Evolutionary conservation across 176 grass and related monocot genomes (phyloP).

Genomic region (Bolboschoenus planiculmis): DNA sequence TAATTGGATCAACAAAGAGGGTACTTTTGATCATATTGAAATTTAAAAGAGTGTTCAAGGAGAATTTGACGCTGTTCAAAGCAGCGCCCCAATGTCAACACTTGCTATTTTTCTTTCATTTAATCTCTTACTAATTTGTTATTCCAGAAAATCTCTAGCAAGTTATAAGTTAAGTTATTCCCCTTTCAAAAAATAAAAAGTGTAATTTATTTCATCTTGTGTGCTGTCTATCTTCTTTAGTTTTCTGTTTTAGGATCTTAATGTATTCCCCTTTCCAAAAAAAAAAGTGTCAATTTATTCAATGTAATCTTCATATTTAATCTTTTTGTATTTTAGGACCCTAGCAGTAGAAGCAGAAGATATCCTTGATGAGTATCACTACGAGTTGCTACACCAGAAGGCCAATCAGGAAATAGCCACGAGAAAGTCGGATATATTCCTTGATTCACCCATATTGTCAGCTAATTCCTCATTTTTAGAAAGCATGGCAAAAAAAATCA

Average conservation of each 20-base stretch:
- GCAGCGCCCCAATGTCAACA: no score
- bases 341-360: neutral
- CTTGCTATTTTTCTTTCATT: neutral
- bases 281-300: no score
- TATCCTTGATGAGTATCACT: constrained; percentile 10
- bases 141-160: neutral
- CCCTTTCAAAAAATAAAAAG: no score
- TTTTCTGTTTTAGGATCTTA: no score
- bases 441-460: neutral
- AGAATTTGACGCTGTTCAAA: no score
- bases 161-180: neutral
- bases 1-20: no score
- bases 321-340: neutral
- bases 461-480: neutral
- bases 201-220: no score
- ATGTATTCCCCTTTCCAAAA: no score
- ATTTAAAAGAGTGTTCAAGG: no score
- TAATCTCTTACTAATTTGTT: neutral
- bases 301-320: neutral
- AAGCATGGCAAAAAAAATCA: neutral
- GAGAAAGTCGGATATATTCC: neutral
- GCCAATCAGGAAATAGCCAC: neutral
- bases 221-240: no score
- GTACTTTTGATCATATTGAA: no score
- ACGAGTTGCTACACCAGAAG: neutral